phyloP scores from a whole-genome alignment of 805 yeast genomes.

The Schizosaccharomyces osmophilus region DNA sequence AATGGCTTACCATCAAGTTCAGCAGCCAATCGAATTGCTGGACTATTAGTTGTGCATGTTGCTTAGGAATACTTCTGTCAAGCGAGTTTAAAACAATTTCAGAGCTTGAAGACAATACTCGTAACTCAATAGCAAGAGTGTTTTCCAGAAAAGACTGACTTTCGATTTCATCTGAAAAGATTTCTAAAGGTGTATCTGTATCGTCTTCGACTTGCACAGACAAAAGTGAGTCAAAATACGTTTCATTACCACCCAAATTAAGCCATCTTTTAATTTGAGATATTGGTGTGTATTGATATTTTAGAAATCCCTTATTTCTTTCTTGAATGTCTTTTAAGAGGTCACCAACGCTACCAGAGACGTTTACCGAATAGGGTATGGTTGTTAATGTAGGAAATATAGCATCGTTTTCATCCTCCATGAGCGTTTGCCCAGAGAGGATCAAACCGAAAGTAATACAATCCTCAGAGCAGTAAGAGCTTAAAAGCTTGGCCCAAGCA shows the following conservation, averaged over 20 bases:
- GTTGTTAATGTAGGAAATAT: conserved; percentile 9
- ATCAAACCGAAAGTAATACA: conserved; percentile 7
- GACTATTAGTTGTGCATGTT: conserved; percentile 6
- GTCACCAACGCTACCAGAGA: conserved; percentile 6
- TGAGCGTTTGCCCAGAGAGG: conserved; percentile 7
- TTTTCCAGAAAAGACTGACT: neutral
- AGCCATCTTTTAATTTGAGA: conserved; percentile 2
- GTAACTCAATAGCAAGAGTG: conserved; percentile 7
- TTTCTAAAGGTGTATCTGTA: neutral
- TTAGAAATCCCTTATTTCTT: neutral
- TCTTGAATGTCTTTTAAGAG: conserved; percentile 2
- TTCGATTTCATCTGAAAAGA: neutral
- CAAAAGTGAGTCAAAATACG: conserved; percentile 8
- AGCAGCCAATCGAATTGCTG: conserved; percentile 6
- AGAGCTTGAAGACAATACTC: conserved; percentile 1
- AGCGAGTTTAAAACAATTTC: conserved; percentile 1
- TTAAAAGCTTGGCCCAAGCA: conserved; percentile 8
- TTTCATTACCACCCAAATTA: neutral
- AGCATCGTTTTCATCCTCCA: conserved; percentile 2
- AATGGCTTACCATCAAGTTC: neutral
- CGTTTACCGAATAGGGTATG: conserved; percentile 6
- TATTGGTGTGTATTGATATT: conserved; percentile 7
- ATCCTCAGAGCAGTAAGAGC: conserved; percentile 7
- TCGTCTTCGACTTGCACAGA: conserved; percentile 6
- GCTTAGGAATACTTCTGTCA: conserved; percentile 3